Evolutionary conservation across 805 yeast genomes (phyloP).

Genomic region (Candida corydali): DNA sequence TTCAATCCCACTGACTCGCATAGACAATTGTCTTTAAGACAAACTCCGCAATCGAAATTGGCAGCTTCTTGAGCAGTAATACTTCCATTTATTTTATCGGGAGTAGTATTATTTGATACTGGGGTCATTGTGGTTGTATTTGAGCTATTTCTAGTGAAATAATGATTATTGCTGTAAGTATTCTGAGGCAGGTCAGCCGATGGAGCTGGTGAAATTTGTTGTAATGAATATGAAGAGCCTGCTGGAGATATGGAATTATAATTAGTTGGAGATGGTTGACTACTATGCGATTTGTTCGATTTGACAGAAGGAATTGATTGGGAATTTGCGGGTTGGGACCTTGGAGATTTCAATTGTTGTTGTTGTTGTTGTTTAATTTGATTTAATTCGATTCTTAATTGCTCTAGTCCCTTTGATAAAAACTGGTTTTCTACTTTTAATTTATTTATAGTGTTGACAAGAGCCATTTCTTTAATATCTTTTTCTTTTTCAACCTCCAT

Average conservation of each 20-base stretch:
- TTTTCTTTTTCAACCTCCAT: constrained; percentile 64
- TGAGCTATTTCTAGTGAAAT: constrained; percentile 7
- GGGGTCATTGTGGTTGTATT: constrained; percentile 12
- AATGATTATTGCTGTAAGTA: background rate
- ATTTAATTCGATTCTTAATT: constrained; percentile 30
- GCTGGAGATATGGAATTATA: constrained; percentile 23
- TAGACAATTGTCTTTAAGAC: constrained; percentile 63
- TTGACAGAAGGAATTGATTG: constrained; percentile 4
- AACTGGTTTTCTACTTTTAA: constrained; percentile 43
- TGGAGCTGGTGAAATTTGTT: constrained; percentile 52
- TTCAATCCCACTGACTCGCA: constrained; percentile 54
- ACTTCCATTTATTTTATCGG: constrained; percentile 9
- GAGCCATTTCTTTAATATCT: constrained; percentile 54
- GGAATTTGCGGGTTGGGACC: no score
- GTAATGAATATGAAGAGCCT: constrained; percentile 29
- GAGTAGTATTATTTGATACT: constrained; percentile 11
- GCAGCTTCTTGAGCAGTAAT: constrained; percentile 9
- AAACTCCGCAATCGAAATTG: constrained; percentile 57
- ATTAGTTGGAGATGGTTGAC: constrained; percentile 11
- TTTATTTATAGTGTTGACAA: constrained; percentile 48
- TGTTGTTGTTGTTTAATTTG: constrained; percentile 13
- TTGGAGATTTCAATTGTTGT: background rate
- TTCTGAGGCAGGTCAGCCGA: constrained; percentile 46
- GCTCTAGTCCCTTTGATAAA: constrained; percentile 40
- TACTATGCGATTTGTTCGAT: constrained; percentile 5